Base-by-base conservation (phyloP, 164 flowering plant genomes). In the Saururus chinensis region DNA sequence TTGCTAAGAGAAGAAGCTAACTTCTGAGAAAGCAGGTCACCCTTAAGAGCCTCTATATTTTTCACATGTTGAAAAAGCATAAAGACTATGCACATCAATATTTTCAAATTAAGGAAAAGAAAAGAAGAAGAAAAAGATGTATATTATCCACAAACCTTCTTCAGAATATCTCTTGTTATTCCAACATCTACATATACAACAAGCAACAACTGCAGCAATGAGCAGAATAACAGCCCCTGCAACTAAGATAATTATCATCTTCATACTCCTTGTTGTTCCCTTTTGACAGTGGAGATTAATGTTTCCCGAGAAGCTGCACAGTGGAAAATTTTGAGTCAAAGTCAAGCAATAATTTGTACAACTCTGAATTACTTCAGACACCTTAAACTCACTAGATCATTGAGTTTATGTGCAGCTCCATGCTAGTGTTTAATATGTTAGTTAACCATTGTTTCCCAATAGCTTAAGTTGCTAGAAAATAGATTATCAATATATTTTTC, bases 301-400 rank as follows among this genome's bases (percentile, higher is more conserved):
- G 63, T 95, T 95, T 61, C 97, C 96, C 37, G 93, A 60, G 64
- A 75, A 91, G 79, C 99, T 95, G 81, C 58, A 40, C 45, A 57
- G 30, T 45, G 70, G 23, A 51, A 65, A 19, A 49, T 60, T 24
- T 54, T 22, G 25, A 16, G 22, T 4, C 23, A 19, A 41, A 41
- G 23, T 22, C 25, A 54, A 20, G 22, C 13, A 21, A 20, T 20
- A 54, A 54, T 9, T 22, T 1, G 10, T 54, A 21, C 13, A 54
- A 1, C 25, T 54, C 7, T 22, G 25, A 19, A 41, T 41, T 13
- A 41, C 8, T 8, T 13, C 45, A 9, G 0, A 41, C 12, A 41
- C 45, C 45, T 0, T 41, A 41, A 41, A 41, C 8, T 41, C 12
- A 8, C 8, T 41, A 41, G 45, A 8, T 9, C 1, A 8, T 41